Evolutionary conservation across 495 filamentous ascomycete species (phyloP), one percentile per base, ranked within the genome.

Genomic region (Aspergillus conjunctus): DNA sequence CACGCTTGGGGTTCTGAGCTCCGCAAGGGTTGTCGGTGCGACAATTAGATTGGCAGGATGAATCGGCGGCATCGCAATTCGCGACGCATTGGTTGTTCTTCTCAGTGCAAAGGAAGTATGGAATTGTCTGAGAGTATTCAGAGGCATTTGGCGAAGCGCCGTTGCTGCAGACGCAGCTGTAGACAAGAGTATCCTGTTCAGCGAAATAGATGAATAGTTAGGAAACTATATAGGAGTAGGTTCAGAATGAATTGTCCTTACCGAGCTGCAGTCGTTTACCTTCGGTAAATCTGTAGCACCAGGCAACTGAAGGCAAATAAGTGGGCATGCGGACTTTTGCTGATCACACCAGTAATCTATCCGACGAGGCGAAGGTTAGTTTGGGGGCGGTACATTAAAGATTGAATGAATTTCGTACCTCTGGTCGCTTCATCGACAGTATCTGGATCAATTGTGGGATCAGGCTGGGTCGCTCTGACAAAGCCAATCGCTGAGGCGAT

Each of bases 91-190:
- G 79, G 69, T 77, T 86, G 65, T 85, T 87, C 73, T 82, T 83
- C 70, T 88, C 81, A 14, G 82, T 84, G 82, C 92, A 97, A 62
- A 88, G 79, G 76, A 86, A 92, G 83, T 88, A 97, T 8, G 92
- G 91, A 31, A 97, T 83, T 6, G 92, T 97, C 68, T 89, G 83
- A 20, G 89, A 89, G 82, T 90, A 97, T 71, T 96, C 81, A 64
- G 88, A 83, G 21, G 89, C 73, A 70, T 96, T 95, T 62, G 92
- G 92, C 39, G 81, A 73, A 61, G 77, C 66, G 65, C 83, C 82
- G 76, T 93, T 88, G 68, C 77, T 81, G 80, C 92, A 97, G 66
- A 91, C 73, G 68, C 92, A 97, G 62, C 73, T 68, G 75, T 89
- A 97, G 43, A 64, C 73, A 32, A 97, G 81, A 4, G 81, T 81